Evolutionary conservation across 345 rosid species (phyloP).

Genomic region (Eucalyptus marginata): DNA sequence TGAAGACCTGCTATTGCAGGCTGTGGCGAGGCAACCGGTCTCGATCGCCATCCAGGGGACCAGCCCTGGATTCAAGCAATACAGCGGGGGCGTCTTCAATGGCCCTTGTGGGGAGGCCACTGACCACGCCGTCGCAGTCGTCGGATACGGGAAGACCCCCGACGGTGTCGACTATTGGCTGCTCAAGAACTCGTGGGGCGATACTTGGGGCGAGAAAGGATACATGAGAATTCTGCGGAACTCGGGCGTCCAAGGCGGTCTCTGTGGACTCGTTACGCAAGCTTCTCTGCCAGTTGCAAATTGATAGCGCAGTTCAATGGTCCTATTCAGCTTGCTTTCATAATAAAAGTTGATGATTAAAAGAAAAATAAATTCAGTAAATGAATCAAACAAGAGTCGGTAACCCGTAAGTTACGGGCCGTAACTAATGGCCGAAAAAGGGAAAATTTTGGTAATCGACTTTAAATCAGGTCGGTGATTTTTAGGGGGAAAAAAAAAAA

Average conservation of each 20-base stretch:
- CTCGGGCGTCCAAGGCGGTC: constrained; percentile 10
- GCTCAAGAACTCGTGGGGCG: constrained; percentile 49
- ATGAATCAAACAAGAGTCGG: too few species aligned
- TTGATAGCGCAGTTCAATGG: not conserved
- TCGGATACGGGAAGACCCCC: constrained; percentile 25
- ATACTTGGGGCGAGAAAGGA: constrained; percentile 35
- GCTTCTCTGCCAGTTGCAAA: constrained; percentile 16
- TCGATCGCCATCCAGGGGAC: constrained; percentile 21
- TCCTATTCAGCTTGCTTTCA: too few species aligned
- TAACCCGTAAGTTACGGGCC: too few species aligned
- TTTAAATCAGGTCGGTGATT: too few species aligned
- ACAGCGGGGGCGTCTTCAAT: constrained; percentile 16
- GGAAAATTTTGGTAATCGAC: too few species aligned
- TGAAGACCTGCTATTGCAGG: constrained; percentile 32
- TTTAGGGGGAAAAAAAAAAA: too few species aligned
- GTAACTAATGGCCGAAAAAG: too few species aligned
- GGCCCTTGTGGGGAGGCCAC: constrained; percentile 4
- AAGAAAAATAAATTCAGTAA: too few species aligned
- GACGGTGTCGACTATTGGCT: constrained; percentile 30
- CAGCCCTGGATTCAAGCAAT: constrained; percentile 3
- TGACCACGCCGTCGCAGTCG: constrained; percentile 28
- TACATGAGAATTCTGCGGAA: constrained; percentile 34
- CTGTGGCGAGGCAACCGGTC: constrained; percentile 52
- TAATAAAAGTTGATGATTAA: too few species aligned
- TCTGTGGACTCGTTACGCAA: constrained; percentile 29